A percentile compares a stretch with the other conserved stretches of the same genome.
Conservation (phyloP, 164 flowering plant genomes). For the Pachysandra terminalis region DNA sequence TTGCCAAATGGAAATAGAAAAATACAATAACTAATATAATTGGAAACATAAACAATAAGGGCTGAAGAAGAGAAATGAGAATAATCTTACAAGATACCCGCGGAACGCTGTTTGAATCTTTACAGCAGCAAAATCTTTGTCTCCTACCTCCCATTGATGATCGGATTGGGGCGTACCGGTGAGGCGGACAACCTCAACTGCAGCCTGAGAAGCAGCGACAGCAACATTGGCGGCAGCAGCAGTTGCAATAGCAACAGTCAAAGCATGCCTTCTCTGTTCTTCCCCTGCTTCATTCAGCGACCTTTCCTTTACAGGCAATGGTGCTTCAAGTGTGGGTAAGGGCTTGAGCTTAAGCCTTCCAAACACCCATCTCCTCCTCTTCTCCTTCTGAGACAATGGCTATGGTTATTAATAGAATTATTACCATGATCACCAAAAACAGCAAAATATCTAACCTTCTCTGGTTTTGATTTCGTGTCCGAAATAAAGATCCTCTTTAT, state of each 20-base stretch:
- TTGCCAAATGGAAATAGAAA: too few species aligned
- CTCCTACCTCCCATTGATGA: constrained; percentile 10
- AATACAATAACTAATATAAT: not conserved
- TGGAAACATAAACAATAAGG: not conserved
- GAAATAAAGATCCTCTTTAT: constrained; percentile 49
- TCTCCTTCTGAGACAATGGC: constrained; percentile 27
- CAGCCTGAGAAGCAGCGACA: constrained; percentile 78
- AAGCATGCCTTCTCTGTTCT: constrained; percentile 66
- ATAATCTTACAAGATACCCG: constrained; percentile 61
- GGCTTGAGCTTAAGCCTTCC: constrained; percentile 38
- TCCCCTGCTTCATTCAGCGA: constrained; percentile 49
- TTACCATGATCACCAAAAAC: not conserved
- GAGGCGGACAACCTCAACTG: constrained; percentile 71
- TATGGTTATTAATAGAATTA: not conserved
- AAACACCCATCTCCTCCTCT: constrained; percentile 42
- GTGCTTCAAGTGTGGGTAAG: constrained; percentile 34
- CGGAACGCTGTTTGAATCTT: constrained; percentile 72
- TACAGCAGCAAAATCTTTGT: constrained; percentile 46
- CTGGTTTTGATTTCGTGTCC: constrained; percentile 32
- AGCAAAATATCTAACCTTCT: constrained; percentile 35
- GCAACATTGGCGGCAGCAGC: constrained; percentile 89
- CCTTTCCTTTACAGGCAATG: constrained; percentile 19
- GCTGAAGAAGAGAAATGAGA: constrained; percentile 1
- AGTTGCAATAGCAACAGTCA: constrained; percentile 71
- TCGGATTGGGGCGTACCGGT: constrained; percentile 26